Base-by-base conservation (phyloP, 2,329 filamentous ascomycete species). In the Anthostomella pinea region DNA sequence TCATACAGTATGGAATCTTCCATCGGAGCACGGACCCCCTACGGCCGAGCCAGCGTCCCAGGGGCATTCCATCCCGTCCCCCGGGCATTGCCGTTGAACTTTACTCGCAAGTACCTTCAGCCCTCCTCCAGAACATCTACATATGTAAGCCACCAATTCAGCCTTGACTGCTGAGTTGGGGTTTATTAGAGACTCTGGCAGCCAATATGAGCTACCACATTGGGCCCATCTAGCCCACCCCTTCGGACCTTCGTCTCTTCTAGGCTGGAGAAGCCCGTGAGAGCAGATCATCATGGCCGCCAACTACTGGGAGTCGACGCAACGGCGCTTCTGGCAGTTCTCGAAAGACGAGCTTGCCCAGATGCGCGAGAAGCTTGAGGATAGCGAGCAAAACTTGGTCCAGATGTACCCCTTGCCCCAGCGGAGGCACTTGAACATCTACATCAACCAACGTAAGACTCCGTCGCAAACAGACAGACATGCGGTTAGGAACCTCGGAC, bases 241-340 rank as follows among this genome's bases (percentile, higher is more conserved):
- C n/a, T n/a, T n/a, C n/a, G n/a, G n/a, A n/a, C n/a, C n/a, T n/a
- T n/a, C n/a, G n/a, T n/a, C 32, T 22, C 20, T 38, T 38, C 27
- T 30, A 31, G 18, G 27, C 30, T 34, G 27, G 20, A 39, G n/a
- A n/a, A n/a, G n/a, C n/a, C n/a, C n/a, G n/a, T n/a, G n/a, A n/a
- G n/a, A n/a, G n/a, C n/a, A 23, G 36, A 27, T 26, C 16, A 26
- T 26, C 35, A 96, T 96, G 91, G 87, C 91, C 21, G 87, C 90
- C 59, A 96, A 91, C 66, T 98, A 91, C 69, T 98, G 90, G 90
- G 85, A 88, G 48, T 97, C 93, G 37, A 93, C 88, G 17, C 93
- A 98, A 67, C 79, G 84, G 52, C 84, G 81, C 51, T 79, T 86
- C 68, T 98, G 93, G 93, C 85, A 87, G 38, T 95, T 95, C 64